A percentile compares a stretch with the other conserved stretches of the same genome.
Conservation (phyloP, 352 stramenopile species). For the Globisporangium irregulare region DNA sequence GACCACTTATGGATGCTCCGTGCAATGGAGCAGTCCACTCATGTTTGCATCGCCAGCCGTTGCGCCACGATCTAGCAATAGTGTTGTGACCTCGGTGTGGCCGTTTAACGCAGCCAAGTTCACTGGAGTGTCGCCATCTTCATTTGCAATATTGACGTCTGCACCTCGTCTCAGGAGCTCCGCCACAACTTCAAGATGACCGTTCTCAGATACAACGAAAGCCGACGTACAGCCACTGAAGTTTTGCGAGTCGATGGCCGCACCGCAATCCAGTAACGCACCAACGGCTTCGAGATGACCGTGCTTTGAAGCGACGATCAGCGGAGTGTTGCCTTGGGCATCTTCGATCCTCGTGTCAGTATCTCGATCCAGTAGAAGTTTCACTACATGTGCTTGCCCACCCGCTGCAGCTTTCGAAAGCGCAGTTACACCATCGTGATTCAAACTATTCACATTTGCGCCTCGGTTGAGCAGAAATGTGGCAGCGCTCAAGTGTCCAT, state of each 20-base stretch:
- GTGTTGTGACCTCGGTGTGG: too few relatives aligned
- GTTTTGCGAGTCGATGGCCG: background rate
- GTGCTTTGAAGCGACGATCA: background rate
- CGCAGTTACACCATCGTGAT: background rate
- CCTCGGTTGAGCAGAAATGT: background rate
- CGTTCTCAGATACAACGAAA: background rate
- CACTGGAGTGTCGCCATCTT: too few relatives aligned
- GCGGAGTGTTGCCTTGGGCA: background rate
- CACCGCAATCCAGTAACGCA: background rate
- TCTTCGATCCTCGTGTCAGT: background rate
- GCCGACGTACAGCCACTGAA: too few relatives aligned
- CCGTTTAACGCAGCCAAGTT: too few relatives aligned
- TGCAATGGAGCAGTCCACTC: background rate
- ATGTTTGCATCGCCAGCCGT: too few relatives aligned
- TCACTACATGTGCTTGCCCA: background rate
- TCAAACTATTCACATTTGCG: background rate
- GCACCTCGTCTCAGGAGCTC: background rate
- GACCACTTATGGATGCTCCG: background rate
- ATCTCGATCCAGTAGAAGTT: background rate
- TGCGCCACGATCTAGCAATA: too few relatives aligned
- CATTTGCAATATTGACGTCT: background rate
- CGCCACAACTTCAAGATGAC: background rate
- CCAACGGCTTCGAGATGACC: too few relatives aligned
- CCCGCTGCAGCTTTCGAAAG: background rate
- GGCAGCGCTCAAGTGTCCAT: background rate